Conservation (phyloP, 164 flowering plant species). For the Aristolochia fimbriata region DNA sequence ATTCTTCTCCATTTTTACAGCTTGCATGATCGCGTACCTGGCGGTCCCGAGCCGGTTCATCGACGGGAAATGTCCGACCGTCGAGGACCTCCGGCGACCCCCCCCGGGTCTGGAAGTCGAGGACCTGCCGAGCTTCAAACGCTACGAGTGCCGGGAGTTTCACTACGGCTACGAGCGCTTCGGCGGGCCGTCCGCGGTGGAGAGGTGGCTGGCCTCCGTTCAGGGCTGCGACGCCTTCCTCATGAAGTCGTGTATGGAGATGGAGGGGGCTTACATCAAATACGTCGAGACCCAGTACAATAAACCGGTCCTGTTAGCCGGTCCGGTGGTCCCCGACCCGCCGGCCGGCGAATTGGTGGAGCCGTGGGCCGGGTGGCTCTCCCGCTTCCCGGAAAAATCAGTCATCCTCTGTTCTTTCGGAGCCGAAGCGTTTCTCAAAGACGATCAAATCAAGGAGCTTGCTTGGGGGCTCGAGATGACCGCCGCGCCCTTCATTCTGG, state of each 20-base stretch:
- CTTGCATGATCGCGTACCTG: slow-evolving; percentile 6
- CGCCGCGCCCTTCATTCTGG: slow-evolving; percentile 10
- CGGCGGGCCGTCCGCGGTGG: slow-evolving; percentile 5
- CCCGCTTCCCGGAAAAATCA: slow-evolving; percentile 4
- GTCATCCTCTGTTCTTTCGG: slow-evolving; percentile 16
- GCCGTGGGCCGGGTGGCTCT: slow-evolving; percentile 10
- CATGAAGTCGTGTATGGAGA: slow-evolving; percentile 7
- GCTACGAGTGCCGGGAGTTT: slow-evolving; percentile 12
- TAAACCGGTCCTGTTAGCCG: slow-evolving; percentile 13
- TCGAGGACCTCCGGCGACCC: slow-evolving; percentile 10
- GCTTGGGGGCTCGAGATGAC: slow-evolving; percentile 12
- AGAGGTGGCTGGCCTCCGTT: background rate
- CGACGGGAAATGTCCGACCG: background rate
- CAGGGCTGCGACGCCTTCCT: slow-evolving; percentile 1
- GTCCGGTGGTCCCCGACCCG: slow-evolving; percentile 1
- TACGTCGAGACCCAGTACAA: slow-evolving; percentile 5
- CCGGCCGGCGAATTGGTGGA: background rate
- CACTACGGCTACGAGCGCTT: slow-evolving; percentile 9
- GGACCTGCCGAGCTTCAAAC: slow-evolving; percentile 4
- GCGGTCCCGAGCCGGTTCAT: slow-evolving; percentile 7
- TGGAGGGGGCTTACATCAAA: slow-evolving; percentile 13
- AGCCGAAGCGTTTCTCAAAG: slow-evolving; percentile 6
- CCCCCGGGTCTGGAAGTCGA: slow-evolving; percentile 14
- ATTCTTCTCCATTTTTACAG: slow-evolving; percentile 6
- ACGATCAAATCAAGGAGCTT: slow-evolving; percentile 12